Evolutionary conservation across 176 grass and related monocot species (phyloP), one percentile per base, ranked within the genome.

Genomic region (Olyra latifolia): DNA sequence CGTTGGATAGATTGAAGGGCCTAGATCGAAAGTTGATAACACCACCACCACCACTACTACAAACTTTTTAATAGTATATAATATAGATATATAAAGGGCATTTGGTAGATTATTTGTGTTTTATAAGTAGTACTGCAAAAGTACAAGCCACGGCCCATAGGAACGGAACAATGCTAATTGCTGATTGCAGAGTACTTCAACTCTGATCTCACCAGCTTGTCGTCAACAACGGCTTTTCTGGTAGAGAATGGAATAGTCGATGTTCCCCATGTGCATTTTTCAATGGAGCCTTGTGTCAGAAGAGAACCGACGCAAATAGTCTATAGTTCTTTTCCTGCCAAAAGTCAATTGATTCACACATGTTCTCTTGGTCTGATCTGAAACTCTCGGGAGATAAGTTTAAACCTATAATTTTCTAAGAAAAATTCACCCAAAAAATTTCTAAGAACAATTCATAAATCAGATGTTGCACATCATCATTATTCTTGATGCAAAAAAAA

Each of bases 241-340:
- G 27, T 80, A 49, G 24, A 66, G 42, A 27, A 61, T 35, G 68
- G 15, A 80, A 70, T 25, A 84, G 53, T 62, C 32, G 7, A 61
- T 12, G 60, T 88, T 48, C 75, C 20, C 73, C 75, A 60, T 80
- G 25, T 61, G 69, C 69, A 75, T 56, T 85, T 85, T 72, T 79
- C 5, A 73, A 65, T 29, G 9, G 83, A 72, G 15, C 44, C 74
- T 83, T 71, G 66, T 66, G 58, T 78, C 41, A 78, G 38, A 78
- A 88, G 80, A 24, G 66, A 78, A 78, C 74, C 73, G 28, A 83
- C 24, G 32, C 64, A 88, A 64, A 48, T 72, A 83, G 38, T 62
- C 28, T 39, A 24, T 32, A 49, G 32, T 40, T 43, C n/a, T 79
- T 17, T 49, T 44, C 41, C 47, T 65, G 17, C 43, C 35, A 25